Conservation (phyloP, 345 rosid genomes). For the Arabis alpina region DNA sequence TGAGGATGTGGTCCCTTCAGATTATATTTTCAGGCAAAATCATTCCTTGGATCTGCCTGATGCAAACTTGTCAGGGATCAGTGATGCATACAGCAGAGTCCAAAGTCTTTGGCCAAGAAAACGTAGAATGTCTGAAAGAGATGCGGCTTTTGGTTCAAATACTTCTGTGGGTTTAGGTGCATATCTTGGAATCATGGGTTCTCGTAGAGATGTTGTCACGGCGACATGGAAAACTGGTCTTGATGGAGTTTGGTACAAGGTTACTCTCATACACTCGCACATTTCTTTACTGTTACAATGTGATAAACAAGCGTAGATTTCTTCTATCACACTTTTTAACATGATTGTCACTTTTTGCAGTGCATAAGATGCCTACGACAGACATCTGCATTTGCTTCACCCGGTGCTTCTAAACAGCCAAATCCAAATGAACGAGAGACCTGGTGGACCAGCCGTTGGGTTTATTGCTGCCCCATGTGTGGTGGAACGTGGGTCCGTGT, state of each 20-base stretch:
- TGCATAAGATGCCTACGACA: conserved; percentile 97
- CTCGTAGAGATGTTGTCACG: conserved; percentile 95
- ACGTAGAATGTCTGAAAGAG: conserved; percentile 96
- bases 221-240: conserved; percentile 96
- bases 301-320: not conserved
- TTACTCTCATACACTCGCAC: conserved; percentile 22
- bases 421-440: conserved; percentile 70
- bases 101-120: conserved; percentile 93
- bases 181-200: conserved; percentile 99
- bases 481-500: conserved; percentile 99
- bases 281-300: not conserved
- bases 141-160: conserved; percentile 96
- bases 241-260: conserved; percentile 98
- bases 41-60: conserved; percentile 49
- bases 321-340: conserved; percentile 6
- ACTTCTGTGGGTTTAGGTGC: conserved; percentile 89
- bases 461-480: conserved; percentile 94
- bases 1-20: conserved; percentile 58
- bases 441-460: conserved; percentile 99
- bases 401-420: conserved; percentile 54
- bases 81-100: conserved; percentile 62
- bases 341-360: conserved; percentile 48
- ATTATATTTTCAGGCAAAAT: conserved; percentile 56
- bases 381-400: conserved; percentile 87
- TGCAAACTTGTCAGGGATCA: conserved; percentile 48